Conservation (phyloP, 1,284 basidiomycete genomes). For the Apiotrichum brassicae region DNA sequence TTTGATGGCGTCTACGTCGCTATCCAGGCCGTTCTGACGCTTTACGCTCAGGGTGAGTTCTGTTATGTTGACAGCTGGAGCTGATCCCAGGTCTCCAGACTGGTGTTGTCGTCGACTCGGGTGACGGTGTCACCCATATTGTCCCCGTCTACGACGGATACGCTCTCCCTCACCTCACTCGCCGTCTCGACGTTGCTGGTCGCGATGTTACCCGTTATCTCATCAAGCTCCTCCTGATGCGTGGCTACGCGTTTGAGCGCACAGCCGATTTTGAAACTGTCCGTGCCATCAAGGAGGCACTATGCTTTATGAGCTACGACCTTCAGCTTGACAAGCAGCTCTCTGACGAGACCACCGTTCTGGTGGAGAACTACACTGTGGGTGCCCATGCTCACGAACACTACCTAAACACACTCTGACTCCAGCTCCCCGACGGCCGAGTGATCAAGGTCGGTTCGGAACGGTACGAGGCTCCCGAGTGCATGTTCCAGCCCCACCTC, state of each 20-base stretch:
- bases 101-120: conserved; percentile 96
- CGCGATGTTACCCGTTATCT: conserved; percentile 96
- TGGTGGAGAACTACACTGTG: conserved; percentile 94
- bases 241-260: conserved; percentile 98
- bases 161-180: conserved; percentile 87
- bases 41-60: conserved; percentile 88
- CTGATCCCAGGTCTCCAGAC: conserved; percentile 75
- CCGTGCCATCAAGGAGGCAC: conserved; percentile 95
- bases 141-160: conserved; percentile 98
- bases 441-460: conserved; percentile 97
- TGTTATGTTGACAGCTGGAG: not conserved
- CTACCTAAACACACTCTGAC: too few relatives aligned
- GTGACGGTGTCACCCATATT: conserved; percentile 98
- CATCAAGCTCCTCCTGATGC: conserved; percentile 96
- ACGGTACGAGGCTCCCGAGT: conserved; percentile 99
- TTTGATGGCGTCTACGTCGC: conserved; percentile 95
- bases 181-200: conserved; percentile 92
- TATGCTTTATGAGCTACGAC: conserved; percentile 97
- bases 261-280: conserved; percentile 99
- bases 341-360: conserved; percentile 90
- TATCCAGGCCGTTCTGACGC: conserved; percentile 95
- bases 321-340: conserved; percentile 89
- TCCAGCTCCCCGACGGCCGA: conserved; percentile 87
- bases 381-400: conserved; percentile 21
- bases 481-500: conserved; percentile 99